Evolutionary conservation across 2,329 filamentous ascomycete species (phyloP).

Genomic region (Chaetoscypha palmicola): DNA sequence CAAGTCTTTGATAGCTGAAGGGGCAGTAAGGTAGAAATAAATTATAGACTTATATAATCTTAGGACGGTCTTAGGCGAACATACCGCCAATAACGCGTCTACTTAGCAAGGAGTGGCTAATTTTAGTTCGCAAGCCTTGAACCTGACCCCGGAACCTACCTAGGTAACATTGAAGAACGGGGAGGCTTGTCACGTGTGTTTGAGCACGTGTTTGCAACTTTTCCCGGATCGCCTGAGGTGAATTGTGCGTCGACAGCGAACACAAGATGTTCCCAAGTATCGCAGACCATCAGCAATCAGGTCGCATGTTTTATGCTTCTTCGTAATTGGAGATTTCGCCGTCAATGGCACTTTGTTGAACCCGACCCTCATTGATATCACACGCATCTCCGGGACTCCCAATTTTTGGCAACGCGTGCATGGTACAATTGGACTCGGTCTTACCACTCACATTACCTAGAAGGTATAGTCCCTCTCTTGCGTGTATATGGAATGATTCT

Average conservation of each 20-base stretch:
- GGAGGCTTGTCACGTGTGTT: background rate
- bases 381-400: background rate
- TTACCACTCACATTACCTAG: constrained; percentile 6
- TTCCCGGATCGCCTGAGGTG: constrained; percentile 1
- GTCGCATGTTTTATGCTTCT: background rate
- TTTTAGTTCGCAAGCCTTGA: too few relatives aligned
- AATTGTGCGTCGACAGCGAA: constrained; percentile 9
- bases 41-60: too few relatives aligned
- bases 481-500: constrained; percentile 4
- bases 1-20: constrained; percentile 52
- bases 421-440: constrained; percentile 19
- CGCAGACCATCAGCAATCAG: constrained; percentile 5
- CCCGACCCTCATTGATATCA: constrained; percentile 7
- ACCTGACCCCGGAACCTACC: too few relatives aligned
- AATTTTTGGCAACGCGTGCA: constrained; percentile 2
- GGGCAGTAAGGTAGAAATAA: constrained; percentile 49
- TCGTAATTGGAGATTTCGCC: constrained; percentile 2
- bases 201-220: background rate
- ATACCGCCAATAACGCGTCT: too few relatives aligned
- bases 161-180: too few relatives aligned
- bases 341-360: constrained; percentile 13
- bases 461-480: constrained; percentile 1
- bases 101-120: too few relatives aligned
- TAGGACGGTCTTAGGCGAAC: too few relatives aligned
- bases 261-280: constrained; percentile 10